Evolutionary conservation across 352 stramenopile genomes (phyloP).

Genomic region (Aphanomyces invadans): DNA sequence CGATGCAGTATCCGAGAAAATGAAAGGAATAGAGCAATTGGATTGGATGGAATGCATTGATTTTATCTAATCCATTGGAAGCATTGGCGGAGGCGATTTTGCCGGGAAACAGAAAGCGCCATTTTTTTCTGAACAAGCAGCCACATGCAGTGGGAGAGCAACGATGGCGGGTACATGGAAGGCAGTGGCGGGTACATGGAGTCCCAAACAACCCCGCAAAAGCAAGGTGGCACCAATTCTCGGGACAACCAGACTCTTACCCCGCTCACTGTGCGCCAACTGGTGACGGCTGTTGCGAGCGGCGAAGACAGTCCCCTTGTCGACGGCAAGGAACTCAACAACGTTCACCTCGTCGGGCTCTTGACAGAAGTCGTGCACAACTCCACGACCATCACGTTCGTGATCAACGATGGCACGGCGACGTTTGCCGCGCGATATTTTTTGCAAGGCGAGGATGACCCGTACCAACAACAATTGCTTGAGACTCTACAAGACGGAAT

Average conservation of each 20-base stretch:
- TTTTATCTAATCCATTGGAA: not conserved
- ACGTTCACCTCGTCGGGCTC: constrained; percentile 84
- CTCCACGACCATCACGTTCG: constrained; percentile 88
- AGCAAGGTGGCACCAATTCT: constrained; percentile 30
- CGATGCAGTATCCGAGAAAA: not conserved
- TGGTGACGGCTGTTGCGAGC: constrained; percentile 36
- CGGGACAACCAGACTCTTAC: constrained; percentile 83
- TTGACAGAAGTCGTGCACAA: constrained; percentile 68
- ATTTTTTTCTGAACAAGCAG: not conserved
- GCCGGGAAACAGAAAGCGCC: not conserved
- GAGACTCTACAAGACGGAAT: constrained; percentile 42
- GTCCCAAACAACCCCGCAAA: constrained; percentile 19
- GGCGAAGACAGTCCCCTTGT: constrained; percentile 72
- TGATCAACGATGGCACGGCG: constrained; percentile 92
- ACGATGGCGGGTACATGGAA: constrained; percentile 25
- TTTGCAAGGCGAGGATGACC: constrained; percentile 77
- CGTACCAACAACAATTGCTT: constrained; percentile 39
- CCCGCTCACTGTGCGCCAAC: constrained; percentile 87
- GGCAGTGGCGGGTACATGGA: constrained; percentile 22
- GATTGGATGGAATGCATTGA: constrained; percentile 19
- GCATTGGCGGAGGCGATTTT: not conserved
- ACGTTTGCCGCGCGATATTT: constrained; percentile 88
- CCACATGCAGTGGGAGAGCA: constrained; percentile 22
- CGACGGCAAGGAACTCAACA: constrained; percentile 84
- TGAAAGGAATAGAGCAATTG: not conserved